phyloP scores from a whole-genome alignment of 495 filamentous ascomycete species.

The Recurvomyces mirabilis region DNA sequence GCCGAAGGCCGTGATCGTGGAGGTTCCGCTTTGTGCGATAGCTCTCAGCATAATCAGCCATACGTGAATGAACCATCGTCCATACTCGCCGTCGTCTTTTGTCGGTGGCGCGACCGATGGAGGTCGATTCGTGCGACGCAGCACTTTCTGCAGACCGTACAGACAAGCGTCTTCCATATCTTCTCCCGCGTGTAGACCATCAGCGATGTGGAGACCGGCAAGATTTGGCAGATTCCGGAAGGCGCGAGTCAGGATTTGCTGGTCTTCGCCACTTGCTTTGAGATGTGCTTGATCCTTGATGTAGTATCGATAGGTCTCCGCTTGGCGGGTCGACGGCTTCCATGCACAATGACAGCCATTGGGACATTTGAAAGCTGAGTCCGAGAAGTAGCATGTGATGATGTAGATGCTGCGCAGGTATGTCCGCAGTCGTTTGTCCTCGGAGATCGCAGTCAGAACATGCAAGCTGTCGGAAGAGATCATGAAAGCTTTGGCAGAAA shows the following conservation, averaged over 20 bases:
- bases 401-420: slow-evolving; percentile 11
- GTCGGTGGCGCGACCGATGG: neutral
- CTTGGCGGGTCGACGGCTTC: slow-evolving; percentile 3
- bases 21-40: slow-evolving; percentile 1
- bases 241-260: slow-evolving; percentile 6
- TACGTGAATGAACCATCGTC: neutral
- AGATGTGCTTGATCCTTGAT: slow-evolving; percentile 11
- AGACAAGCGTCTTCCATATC: neutral
- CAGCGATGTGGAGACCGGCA: neutral
- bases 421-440: slow-evolving; percentile 1
- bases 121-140: neutral
- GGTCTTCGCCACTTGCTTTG: slow-evolving; percentile 3
- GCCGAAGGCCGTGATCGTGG: slow-evolving; percentile 4
- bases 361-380: slow-evolving; percentile 5
- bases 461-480: slow-evolving; percentile 14
- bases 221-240: slow-evolving; percentile 6
- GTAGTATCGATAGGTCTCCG: slow-evolving; percentile 8
- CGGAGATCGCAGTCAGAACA: slow-evolving; percentile 6
- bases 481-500: slow-evolving; percentile 14
- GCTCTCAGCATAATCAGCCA: slow-evolving; percentile 2
- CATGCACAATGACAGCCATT: slow-evolving; percentile 5
- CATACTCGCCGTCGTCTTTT: neutral
- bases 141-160: neutral
- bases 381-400: slow-evolving; percentile 10
- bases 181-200: neutral